Percentiles rank a stretch among this genome's conserved stretches.
These are phyloP conservation scores for Solanum hybrid DNA, from an alignment of 305 asterid genomes.

Conservation along the genomic window DNA sequence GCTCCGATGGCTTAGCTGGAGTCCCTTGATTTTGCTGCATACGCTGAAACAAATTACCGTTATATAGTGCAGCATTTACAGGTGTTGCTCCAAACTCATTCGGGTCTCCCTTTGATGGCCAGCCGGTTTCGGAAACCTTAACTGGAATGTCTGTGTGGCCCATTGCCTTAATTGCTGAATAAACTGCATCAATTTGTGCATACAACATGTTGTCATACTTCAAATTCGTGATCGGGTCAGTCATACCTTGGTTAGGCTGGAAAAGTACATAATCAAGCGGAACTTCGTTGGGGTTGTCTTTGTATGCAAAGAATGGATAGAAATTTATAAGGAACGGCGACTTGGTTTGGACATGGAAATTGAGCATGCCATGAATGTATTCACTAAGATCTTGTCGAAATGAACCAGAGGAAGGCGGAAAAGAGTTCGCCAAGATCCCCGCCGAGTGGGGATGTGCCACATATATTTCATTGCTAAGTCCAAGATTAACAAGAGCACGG, in stretches of 20 bases:
- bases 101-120: conserved; percentile 82
- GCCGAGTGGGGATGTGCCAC: conserved; percentile 74
- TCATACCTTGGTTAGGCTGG: conserved; percentile 48
- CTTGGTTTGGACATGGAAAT: conserved; percentile 48
- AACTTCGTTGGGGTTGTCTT: conserved; percentile 41
- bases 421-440: conserved; percentile 45
- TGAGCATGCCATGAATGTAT: conserved; percentile 43
- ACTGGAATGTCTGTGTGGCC: conserved; percentile 51
- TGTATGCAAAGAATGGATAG: conserved; percentile 77
- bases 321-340: conserved; percentile 73
- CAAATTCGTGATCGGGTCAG: conserved; percentile 47
- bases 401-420: conserved; percentile 73
- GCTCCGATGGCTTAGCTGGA: conserved; percentile 61
- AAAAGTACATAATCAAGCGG: conserved; percentile 60
- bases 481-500: conserved; percentile 44
- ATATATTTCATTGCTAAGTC: conserved; percentile 38
- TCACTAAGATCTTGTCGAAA: conserved; percentile 45
- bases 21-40: conserved; percentile 54
- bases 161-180: conserved; percentile 58
- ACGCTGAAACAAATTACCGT: conserved; percentile 51
- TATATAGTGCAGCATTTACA: conserved; percentile 65
- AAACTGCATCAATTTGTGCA: conserved; percentile 84
- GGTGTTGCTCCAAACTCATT: conserved; percentile 70
- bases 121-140: conserved; percentile 78
- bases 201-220: conserved; percentile 82